A percentile compares a stretch with the other conserved stretches of the same genome.
Conservation (phyloP, 176 grass and related monocot species). For the Eragrostis curvula region DNA sequence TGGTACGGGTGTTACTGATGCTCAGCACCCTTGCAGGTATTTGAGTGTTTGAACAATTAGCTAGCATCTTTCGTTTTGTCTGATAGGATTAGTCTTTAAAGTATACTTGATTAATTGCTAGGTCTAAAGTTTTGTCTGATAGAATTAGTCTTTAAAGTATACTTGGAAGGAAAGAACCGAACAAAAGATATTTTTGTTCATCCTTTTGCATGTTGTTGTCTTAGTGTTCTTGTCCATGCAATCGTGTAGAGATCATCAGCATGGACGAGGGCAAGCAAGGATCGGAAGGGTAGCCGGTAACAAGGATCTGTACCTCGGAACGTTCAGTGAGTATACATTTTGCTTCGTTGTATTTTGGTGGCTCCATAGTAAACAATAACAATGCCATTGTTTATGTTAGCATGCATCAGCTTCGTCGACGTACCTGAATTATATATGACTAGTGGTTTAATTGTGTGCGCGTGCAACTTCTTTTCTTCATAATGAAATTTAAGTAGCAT, state of each 20-base stretch:
- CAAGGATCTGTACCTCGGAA: slow-evolving; percentile 98
- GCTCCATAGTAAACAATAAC: neutral
- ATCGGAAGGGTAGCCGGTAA: slow-evolving; percentile 96
- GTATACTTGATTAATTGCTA: too few species aligned
- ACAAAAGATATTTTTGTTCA: neutral
- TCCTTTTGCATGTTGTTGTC: neutral
- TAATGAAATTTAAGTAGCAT: slow-evolving; percentile 8
- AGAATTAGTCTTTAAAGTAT: too few species aligned
- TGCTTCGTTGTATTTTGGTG: neutral
- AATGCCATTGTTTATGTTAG: neutral
- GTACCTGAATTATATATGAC: too few species aligned
- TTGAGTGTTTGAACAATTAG: too few species aligned
- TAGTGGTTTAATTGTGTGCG: too few species aligned
- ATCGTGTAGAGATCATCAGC: slow-evolving; percentile 81
- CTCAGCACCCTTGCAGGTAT: too few species aligned
- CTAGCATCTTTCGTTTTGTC: too few species aligned
- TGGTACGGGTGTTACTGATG: too few species aligned
- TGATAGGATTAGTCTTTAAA: too few species aligned
- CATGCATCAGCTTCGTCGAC: too few species aligned
- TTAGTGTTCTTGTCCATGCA: slow-evolving; percentile 13
- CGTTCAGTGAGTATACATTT: slow-evolving; percentile 70
- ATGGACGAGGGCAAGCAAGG: slow-evolving; percentile 96
- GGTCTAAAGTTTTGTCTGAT: too few species aligned
- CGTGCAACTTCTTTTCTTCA: neutral
- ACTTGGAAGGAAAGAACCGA: neutral